Evolutionary conservation across 805 yeast species (phyloP).

Genomic region (Zygotorulaspora danielsina): DNA sequence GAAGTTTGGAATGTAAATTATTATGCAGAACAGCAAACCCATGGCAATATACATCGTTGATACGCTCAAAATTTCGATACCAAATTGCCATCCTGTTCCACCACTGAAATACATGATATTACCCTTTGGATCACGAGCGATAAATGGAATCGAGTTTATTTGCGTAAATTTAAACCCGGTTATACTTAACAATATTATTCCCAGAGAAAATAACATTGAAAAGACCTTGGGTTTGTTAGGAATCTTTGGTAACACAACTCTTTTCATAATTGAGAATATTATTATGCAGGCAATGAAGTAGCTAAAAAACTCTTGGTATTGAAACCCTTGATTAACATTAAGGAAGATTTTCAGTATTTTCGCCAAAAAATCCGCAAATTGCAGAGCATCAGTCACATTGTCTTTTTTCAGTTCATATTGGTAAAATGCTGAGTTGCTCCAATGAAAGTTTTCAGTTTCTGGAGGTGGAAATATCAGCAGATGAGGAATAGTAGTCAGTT

Average conservation of each 20-base stretch:
- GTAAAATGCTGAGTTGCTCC: conserved; percentile 37
- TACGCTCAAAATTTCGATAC: conserved; percentile 57
- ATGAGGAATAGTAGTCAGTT: conserved; percentile 55
- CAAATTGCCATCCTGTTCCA: conserved; percentile 65
- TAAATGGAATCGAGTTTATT: conserved; percentile 58
- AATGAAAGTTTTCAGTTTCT: conserved; percentile 26
- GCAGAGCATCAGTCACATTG: conserved; percentile 38
- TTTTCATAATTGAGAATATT: conserved; percentile 46
- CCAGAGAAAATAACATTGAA: conserved; percentile 36
- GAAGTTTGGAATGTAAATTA: conserved; percentile 39
- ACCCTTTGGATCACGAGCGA: conserved; percentile 50
- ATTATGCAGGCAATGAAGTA: conserved; percentile 46
- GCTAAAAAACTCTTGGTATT: conserved; percentile 39
- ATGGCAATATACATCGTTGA: conserved; percentile 47
- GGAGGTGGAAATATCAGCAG: conserved; percentile 62
- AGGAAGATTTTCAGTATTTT: conserved; percentile 43
- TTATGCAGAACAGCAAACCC: conserved; percentile 38
- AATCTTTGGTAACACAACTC: conserved; percentile 38
- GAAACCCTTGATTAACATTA: conserved; percentile 42
- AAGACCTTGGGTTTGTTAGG: conserved; percentile 28
- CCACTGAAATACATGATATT: conserved; percentile 58
- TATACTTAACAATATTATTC: conserved; percentile 42
- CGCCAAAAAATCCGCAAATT: conserved; percentile 53
- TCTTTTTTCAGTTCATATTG: conserved; percentile 32
- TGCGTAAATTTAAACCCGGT: conserved; percentile 65